Percentiles rank a stretch among this genome's conserved stretches.
These are phyloP conservation scores for Hypoxylon fragiforme DNA, from an alignment of 495 filamentous ascomycete species.

Conservation along the genomic window DNA sequence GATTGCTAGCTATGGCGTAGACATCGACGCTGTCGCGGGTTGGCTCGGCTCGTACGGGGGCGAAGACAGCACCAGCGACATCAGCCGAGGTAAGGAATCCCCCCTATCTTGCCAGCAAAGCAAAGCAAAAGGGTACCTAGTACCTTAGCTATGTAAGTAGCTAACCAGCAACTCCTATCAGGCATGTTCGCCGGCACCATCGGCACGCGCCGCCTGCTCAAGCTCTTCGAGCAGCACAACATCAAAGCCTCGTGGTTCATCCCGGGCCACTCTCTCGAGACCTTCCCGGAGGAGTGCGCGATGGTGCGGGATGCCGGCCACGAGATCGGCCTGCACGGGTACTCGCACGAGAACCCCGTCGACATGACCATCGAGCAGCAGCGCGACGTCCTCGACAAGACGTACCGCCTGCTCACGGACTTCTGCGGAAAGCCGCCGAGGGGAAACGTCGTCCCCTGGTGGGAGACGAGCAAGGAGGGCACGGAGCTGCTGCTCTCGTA, in stretches of 20 bases:
- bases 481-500: conserved; percentile 67
- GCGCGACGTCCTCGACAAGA: conserved; percentile 74
- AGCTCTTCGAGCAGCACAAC: conserved; percentile 75
- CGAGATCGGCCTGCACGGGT: conserved; percentile 77
- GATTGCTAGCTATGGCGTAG: conserved; percentile 41
- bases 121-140: no score
- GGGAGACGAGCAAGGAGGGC: conserved; percentile 69
- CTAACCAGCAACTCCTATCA: conserved; percentile 16
- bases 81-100: conserved; percentile 50
- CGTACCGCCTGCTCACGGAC: conserved; percentile 68
- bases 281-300: conserved; percentile 73
- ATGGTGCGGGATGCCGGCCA: conserved; percentile 75
- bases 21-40: conserved; percentile 53
- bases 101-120: no score
- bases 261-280: conserved; percentile 77
- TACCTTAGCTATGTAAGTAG: no score
- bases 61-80: conserved; percentile 55
- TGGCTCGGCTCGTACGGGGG: conserved; percentile 44
- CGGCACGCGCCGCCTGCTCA: conserved; percentile 71
- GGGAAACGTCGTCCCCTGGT: conserved; percentile 68
- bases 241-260: conserved; percentile 88
- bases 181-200: conserved; percentile 75
- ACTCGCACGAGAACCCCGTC: conserved; percentile 75
- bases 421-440: conserved; percentile 77
- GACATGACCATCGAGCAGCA: conserved; percentile 77